Percentiles rank a stretch among this genome's conserved stretches.
Conservation (phyloP, 805 yeast species). For the Pichia paraexigua region DNA sequence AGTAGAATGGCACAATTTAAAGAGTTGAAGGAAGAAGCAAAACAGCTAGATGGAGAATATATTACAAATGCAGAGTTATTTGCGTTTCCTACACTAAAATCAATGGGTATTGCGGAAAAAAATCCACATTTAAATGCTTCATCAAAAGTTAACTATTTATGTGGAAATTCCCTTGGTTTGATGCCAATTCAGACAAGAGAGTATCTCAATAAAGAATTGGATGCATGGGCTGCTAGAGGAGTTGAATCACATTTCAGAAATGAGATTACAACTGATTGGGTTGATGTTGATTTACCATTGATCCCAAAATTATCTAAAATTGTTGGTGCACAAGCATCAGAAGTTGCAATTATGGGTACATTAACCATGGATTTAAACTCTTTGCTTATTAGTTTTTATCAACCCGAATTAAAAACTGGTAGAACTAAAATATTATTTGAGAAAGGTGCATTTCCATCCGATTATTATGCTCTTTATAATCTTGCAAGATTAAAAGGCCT, state of each 20-base stretch:
- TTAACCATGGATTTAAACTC: constrained; percentile 77
- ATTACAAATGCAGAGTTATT: constrained; percentile 40
- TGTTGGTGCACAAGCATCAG: constrained; percentile 69
- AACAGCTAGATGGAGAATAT: constrained; percentile 32
- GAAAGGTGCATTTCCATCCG: constrained; percentile 86
- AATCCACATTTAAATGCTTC: constrained; percentile 13
- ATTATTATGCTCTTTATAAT: constrained; percentile 75
- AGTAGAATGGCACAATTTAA: neutral
- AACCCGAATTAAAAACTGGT: constrained; percentile 39
- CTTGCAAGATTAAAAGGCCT: constrained; percentile 57
- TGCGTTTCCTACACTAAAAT: constrained; percentile 55
- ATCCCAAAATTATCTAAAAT: constrained; percentile 60
- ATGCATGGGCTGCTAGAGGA: constrained; percentile 75
- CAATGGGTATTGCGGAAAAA: constrained; percentile 42
- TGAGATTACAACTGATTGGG: constrained; percentile 59
- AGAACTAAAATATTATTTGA: constrained; percentile 74
- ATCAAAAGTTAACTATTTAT: constrained; percentile 47
- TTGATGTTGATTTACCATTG: constrained; percentile 73
- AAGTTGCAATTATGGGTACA: constrained; percentile 84
- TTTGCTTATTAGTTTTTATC: constrained; percentile 64
- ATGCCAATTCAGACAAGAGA: constrained; percentile 62
- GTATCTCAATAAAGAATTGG: constrained; percentile 58
- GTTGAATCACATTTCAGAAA: constrained; percentile 76
- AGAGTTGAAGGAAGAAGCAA: constrained; percentile 16
- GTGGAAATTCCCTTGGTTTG: constrained; percentile 92